Conservation (phyloP, 257 asterid species). For the Forsythia suspensa region DNA sequence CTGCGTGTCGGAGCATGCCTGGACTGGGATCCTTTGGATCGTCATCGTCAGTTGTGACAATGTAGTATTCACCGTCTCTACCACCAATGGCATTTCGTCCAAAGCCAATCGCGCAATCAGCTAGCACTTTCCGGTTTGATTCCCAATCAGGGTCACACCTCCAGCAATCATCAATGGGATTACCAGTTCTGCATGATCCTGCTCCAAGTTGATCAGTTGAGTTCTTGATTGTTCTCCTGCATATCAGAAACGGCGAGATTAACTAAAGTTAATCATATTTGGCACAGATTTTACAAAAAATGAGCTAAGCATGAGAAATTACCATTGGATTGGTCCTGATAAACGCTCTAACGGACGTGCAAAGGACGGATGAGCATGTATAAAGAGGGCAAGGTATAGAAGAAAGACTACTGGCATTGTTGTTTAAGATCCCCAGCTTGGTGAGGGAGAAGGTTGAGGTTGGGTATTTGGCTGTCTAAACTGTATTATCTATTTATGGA, state of each 20-base stretch:
- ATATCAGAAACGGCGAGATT: neutral
- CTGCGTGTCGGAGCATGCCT: constrained; percentile 71
- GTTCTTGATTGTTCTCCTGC: constrained; percentile 35
- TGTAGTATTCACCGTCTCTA: constrained; percentile 62
- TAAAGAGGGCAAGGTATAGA: constrained; percentile 22
- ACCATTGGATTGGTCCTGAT: constrained; percentile 30
- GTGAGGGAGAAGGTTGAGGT: neutral
- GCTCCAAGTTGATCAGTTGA: constrained; percentile 15
- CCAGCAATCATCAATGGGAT: constrained; percentile 79
- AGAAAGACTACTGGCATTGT: constrained; percentile 29
- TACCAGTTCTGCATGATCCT: constrained; percentile 50
- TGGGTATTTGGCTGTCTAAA: neutral
- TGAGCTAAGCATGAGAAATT: neutral
- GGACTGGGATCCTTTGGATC: constrained; percentile 52
- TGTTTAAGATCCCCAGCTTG: neutral
- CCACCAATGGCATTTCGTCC: constrained; percentile 67
- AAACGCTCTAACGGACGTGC: constrained; percentile 9
- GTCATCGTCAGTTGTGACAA: constrained; percentile 45
- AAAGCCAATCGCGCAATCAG: constrained; percentile 65
- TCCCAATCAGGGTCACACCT: constrained; percentile 71
- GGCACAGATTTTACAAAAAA: neutral
- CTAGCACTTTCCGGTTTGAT: constrained; percentile 52
- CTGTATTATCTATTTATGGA: neutral
- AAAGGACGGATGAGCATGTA: constrained; percentile 12
- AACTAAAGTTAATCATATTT: neutral